A percentile compares a stretch with the other conserved stretches of the same genome.
These are phyloP conservation scores for Kluyveromyces starmeri DNA, from an alignment of 805 yeast genomes.

Conservation along the genomic window DNA sequence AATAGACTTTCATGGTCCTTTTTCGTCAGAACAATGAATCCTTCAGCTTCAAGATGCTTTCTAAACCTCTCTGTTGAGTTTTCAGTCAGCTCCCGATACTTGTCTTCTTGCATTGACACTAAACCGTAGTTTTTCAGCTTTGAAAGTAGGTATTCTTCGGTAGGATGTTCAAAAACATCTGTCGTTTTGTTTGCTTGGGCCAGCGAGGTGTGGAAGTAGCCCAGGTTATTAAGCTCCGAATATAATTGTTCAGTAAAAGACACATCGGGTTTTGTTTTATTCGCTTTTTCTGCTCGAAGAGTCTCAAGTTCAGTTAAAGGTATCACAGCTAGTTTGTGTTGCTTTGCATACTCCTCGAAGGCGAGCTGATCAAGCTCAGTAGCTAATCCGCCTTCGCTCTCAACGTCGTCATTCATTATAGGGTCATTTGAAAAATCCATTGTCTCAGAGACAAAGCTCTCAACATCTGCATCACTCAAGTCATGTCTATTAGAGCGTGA, in stretches of 20 bases:
- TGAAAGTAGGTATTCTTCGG: neutral
- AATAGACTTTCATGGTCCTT: constrained; percentile 1
- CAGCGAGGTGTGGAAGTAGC: constrained; percentile 4
- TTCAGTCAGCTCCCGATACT: constrained; percentile 16
- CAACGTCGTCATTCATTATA: constrained; percentile 2
- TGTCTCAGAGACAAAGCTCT: constrained; percentile 9
- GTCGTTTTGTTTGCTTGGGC: constrained; percentile 6
- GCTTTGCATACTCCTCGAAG: constrained; percentile 26
- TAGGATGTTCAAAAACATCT: constrained; percentile 2
- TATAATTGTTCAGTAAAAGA: constrained; percentile 8
- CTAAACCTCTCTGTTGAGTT: constrained; percentile 15
- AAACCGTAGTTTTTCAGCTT: constrained; percentile 5
- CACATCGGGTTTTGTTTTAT: constrained; percentile 11
- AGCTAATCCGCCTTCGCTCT: constrained; percentile 1
- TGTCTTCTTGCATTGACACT: constrained; percentile 16
- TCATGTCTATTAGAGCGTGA: constrained; percentile 8
- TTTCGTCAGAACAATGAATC: constrained; percentile 4
- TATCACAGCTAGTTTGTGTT: constrained; percentile 23
- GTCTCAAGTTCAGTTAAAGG: constrained; percentile 15
- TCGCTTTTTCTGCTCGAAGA: constrained; percentile 7
- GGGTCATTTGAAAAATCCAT: constrained; percentile 9
- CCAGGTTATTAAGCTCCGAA: constrained; percentile 6
- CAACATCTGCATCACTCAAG: constrained; percentile 6
- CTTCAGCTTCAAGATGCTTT: constrained; percentile 17
- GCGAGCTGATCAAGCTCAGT: constrained; percentile 14